Conservation (phyloP, 1,139 yeast genomes). For the Sugiyamaella pinicola region DNA sequence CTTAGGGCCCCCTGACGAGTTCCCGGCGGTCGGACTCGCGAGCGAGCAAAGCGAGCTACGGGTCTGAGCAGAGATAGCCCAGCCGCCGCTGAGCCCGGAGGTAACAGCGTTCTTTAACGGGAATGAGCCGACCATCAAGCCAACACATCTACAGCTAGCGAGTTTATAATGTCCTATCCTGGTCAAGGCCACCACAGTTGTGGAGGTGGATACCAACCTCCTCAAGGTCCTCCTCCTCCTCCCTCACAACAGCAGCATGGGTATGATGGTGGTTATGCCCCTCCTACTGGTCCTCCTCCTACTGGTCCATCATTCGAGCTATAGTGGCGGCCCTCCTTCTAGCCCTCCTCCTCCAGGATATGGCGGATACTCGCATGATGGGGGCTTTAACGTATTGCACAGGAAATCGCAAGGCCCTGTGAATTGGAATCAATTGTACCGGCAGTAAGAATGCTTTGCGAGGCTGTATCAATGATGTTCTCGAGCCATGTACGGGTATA, state of each 20-base stretch:
- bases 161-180: conserved; percentile 40
- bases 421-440: conserved; percentile 84
- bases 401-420: conserved; percentile 76
- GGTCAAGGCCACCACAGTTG: conserved; percentile 36
- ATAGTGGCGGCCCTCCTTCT: conserved; percentile 20
- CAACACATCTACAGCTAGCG: too few species aligned
- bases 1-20: too few species aligned
- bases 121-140: too few species aligned
- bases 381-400: conserved; percentile 50
- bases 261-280: conserved; percentile 5
- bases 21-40: too few species aligned
- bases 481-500: conserved; percentile 61
- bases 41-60: too few species aligned
- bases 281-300: conserved; percentile 29
- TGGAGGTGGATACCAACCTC: conserved; percentile 29
- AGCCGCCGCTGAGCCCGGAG: too few species aligned
- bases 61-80: too few species aligned
- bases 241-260: conserved; percentile 19
- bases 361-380: conserved; percentile 27
- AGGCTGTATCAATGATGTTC: conserved; percentile 82
- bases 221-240: conserved; percentile 21
- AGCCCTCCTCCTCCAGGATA: too few species aligned
- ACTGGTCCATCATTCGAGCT: conserved; percentile 31
- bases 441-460: conserved; percentile 70
- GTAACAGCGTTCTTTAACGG: too few species aligned